Evolutionary conservation across 1,284 basidiomycete genomes (phyloP).

Genomic region (Heterobasidion occidentale): DNA sequence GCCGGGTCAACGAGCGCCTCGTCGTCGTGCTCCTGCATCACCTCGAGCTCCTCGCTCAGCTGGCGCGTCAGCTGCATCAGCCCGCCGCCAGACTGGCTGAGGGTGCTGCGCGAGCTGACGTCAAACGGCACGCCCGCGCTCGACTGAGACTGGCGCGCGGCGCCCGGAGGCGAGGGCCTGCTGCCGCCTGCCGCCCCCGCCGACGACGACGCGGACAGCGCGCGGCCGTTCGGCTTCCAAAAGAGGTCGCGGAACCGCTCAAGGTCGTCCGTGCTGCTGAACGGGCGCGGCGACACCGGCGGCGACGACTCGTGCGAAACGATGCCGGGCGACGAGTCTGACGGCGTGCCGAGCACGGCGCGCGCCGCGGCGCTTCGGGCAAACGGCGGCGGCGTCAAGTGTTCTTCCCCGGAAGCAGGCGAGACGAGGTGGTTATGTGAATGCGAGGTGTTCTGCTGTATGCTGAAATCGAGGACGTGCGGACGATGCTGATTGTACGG

Average conservation of each 20-base stretch:
- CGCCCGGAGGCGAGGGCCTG: constrained; percentile 5
- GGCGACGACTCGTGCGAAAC: constrained; percentile 32
- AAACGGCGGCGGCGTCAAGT: constrained; percentile 17
- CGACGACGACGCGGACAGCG: constrained; percentile 3
- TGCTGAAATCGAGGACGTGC: background rate
- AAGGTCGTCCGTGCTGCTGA: constrained; percentile 54
- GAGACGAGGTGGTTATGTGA: constrained; percentile 17
- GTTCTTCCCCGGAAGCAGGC: constrained; percentile 15
- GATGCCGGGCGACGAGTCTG: constrained; percentile 22
- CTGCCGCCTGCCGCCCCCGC: constrained; percentile 11
- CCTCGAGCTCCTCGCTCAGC: constrained; percentile 50
- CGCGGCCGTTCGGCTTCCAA: constrained; percentile 28
- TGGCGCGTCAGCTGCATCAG: constrained; percentile 56
- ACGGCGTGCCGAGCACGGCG: background rate
- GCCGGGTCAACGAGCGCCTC: constrained; percentile 11
- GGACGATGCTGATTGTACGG: background rate
- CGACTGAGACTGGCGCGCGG: constrained; percentile 9
- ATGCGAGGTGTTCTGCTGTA: background rate
- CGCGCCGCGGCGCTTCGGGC: constrained; percentile 1
- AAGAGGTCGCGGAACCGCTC: constrained; percentile 66
- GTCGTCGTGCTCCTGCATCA: constrained; percentile 20
- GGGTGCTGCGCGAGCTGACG: constrained; percentile 13
- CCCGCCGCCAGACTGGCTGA: constrained; percentile 35
- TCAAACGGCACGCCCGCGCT: constrained; percentile 21
- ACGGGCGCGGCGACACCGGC: constrained; percentile 22